Evolutionary conservation across 768 basidiomycete genomes (phyloP).

Genomic region (Cystofilobasidium capitatum): DNA sequence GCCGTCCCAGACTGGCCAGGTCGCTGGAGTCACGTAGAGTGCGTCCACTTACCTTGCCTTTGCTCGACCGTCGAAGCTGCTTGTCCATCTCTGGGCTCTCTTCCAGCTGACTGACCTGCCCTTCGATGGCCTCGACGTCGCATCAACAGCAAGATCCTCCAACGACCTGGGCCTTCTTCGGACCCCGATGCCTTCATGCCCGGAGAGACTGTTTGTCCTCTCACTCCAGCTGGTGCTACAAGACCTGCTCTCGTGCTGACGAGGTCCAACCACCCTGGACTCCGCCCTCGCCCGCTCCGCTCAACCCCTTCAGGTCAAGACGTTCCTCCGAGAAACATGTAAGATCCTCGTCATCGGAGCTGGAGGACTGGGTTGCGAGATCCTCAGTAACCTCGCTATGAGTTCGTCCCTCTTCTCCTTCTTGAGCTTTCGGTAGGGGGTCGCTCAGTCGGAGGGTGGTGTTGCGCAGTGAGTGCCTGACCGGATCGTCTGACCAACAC

Average conservation of each 20-base stretch:
- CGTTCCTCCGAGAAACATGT: conserved; percentile 67
- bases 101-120: not conserved
- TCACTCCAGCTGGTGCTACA: too few relatives aligned
- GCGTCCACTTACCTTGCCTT: not conserved
- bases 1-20: conserved; percentile 19
- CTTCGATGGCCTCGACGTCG: not conserved
- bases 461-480: too few relatives aligned
- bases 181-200: conserved; percentile 14
- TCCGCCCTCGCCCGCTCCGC: not conserved
- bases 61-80: not conserved
- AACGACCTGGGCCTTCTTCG: conserved; percentile 16
- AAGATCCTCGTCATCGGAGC: conserved; percentile 98
- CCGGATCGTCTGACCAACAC: too few relatives aligned
- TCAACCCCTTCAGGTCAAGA: conserved; percentile 56
- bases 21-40: conserved; percentile 23
- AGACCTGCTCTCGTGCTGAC: too few relatives aligned
- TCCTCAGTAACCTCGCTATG: conserved; percentile 87
- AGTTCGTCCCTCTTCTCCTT: conserved; percentile 37
- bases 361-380: conserved; percentile 92
- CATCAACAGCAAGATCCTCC: conserved; percentile 17
- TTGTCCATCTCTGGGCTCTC: not conserved
- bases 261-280: too few relatives aligned
- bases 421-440: too few relatives aligned
- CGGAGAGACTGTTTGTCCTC: not conserved
- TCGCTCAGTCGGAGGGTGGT: too few relatives aligned